Percentiles rank a stretch among this genome's conserved stretches.
These are phyloP conservation scores for Scenedesmus sp. DNA, from an alignment of 163 green algal genomes.

Conservation along the genomic window DNA sequence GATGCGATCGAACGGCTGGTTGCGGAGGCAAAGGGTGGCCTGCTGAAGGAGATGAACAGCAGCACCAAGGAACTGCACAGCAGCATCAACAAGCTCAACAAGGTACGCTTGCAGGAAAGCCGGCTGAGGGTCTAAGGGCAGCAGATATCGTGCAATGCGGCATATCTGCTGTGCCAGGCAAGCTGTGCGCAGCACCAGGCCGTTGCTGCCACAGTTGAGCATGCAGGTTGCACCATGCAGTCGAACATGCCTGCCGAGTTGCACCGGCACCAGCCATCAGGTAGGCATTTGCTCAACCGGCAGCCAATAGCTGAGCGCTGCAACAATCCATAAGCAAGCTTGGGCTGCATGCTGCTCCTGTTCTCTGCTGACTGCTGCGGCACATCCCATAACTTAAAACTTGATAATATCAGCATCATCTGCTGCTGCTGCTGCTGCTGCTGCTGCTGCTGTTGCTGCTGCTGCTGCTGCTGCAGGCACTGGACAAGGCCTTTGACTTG, in stretches of 20 bases:
- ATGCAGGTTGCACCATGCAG: not conserved
- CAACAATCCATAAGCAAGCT: not conserved
- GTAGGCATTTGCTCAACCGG: not conserved
- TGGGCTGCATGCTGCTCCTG: no score
- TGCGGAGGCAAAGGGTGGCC: constrained; percentile 54
- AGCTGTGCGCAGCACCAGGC: not conserved
- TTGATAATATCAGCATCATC: no score
- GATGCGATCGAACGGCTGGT: constrained; percentile 50
- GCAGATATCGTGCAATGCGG: not conserved
- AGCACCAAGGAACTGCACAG: constrained; percentile 86
- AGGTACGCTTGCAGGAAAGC: constrained; percentile 64
- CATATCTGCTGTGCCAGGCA: no score
- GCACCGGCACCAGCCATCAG: not conserved
- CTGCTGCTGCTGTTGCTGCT: not conserved
- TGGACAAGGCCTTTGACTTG: constrained; percentile 67
- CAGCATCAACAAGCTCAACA: constrained; percentile 83
- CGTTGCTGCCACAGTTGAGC: not conserved
- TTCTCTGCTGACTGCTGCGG: not conserved
- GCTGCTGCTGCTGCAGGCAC: constrained; percentile 51
- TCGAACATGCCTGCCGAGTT: not conserved
- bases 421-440: no score
- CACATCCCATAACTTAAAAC: no score
- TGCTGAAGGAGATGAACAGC: constrained; percentile 62
- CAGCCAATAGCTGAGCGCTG: not conserved
- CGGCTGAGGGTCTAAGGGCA: not conserved